These are phyloP conservation scores for Pseudogymnoascus sp. DNA, from an alignment of 2,329 filamentous ascomycete genomes.

Conservation along the genomic window DNA sequence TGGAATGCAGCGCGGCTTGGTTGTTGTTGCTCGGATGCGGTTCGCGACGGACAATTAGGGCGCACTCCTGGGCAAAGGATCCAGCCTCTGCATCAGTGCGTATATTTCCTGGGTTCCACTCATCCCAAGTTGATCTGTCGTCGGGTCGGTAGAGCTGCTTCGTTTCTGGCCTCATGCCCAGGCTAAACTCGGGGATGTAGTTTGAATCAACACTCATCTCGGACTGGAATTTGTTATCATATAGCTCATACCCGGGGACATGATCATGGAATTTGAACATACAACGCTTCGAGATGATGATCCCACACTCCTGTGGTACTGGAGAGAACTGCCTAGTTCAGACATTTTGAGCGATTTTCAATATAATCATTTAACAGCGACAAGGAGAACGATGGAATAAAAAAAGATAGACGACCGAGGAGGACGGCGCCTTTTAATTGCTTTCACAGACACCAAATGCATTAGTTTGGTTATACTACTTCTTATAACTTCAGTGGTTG, in stretches of 20 bases:
- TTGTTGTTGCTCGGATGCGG: slow-evolving; percentile 16
- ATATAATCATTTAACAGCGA: background rate
- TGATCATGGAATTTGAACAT: background rate
- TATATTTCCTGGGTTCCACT: slow-evolving; percentile 13
- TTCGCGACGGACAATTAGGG: slow-evolving; percentile 21
- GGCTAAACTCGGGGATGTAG: slow-evolving; percentile 10
- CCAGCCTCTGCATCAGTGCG: slow-evolving; percentile 13
- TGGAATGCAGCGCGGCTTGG: slow-evolving; percentile 22
- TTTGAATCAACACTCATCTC: slow-evolving; percentile 14
- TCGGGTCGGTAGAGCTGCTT: slow-evolving; percentile 17
- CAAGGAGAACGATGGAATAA: background rate
- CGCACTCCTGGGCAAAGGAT: slow-evolving; percentile 15
- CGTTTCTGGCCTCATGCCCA: slow-evolving; percentile 11
- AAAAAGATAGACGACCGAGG: background rate
- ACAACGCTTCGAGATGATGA: slow-evolving; percentile 8
- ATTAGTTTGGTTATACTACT: background rate
- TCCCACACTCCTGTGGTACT: slow-evolving; percentile 10
- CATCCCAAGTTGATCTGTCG: slow-evolving; percentile 15
- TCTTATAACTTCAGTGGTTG: background rate
- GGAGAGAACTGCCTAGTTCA: slow-evolving; percentile 9
- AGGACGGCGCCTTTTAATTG: background rate
- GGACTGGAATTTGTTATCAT: background rate
- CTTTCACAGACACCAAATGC: background rate
- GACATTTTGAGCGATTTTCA: background rate
- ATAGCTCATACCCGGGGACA: background rate